Evolutionary conservation across 345 rosid genomes (phyloP).

Genomic region (Gossypium ekmanianum): DNA sequence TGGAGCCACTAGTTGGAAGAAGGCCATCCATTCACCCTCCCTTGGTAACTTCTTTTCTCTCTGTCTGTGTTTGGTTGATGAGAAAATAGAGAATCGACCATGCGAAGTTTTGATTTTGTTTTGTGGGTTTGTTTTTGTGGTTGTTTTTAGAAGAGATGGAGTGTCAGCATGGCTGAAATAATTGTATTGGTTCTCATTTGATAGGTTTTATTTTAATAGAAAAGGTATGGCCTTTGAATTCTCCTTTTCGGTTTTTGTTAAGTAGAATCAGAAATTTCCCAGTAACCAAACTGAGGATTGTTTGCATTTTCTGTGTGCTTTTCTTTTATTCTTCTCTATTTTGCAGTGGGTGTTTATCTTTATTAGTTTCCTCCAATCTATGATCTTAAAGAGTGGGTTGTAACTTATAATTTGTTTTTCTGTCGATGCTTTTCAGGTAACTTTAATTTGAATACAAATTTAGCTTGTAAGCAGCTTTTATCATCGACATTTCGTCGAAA

Average conservation of each 20-base stretch:
- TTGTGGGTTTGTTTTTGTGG: not conserved
- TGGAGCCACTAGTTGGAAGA: constrained; percentile 31
- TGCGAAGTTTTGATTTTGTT: constrained; percentile 7
- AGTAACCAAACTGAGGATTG: not conserved
- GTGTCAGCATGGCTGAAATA: not conserved
- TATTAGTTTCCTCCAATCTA: not conserved
- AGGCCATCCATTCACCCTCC: constrained; percentile 32
- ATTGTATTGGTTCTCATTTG: not conserved
- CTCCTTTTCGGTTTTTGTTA: not conserved
- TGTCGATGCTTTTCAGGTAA: constrained; percentile 38
- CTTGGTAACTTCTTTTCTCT: constrained; percentile 31
- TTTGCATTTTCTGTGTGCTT: not conserved
- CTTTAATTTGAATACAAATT: constrained; percentile 33
- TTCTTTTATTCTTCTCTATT: not conserved
- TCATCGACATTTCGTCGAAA: constrained; percentile 31
- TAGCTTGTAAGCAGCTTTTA: constrained; percentile 34
- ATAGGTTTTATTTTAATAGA: not conserved
- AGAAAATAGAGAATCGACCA: not conserved
- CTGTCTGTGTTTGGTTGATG: not conserved
- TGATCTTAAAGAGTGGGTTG: not conserved
- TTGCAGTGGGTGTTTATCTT: constrained; percentile 3
- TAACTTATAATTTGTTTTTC: constrained; percentile 15
- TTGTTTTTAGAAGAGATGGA: constrained; percentile 1
- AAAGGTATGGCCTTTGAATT: not conserved
- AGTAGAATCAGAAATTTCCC: not conserved